Evolutionary conservation across 306 rosid genomes (phyloP), one percentile per base, ranked within the genome.

Genomic region (Quercus wislizeni): DNA sequence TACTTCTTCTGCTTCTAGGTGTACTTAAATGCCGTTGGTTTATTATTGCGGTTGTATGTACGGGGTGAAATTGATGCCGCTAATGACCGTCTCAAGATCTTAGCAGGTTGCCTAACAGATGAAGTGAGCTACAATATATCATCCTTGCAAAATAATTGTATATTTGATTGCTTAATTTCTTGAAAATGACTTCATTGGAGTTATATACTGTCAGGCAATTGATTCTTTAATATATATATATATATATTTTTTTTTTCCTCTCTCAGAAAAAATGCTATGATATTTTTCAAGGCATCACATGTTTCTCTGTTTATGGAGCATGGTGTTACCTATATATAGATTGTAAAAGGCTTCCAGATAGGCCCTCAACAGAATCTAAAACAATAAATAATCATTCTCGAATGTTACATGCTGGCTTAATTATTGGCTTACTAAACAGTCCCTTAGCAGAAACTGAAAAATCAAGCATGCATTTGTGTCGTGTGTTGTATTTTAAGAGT

Each of bases 1-100:
- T 82, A 80, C 74, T 20, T 73, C 21, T 67, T 74, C 56, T 76
- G 73, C 78, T 46, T 77, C 75, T 82, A 95, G 99, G 94, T 95
- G 69, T 92, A 87, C 87, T 85, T 92, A 87, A 95, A 95, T 86
- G 97, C 95, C 25, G 82, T 86, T 49, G 91, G 92, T 71, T 79
- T 95, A 85, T 74, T 92, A 65, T 79, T 95, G 85, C 89, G 96
- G 67, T 61, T 95, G 78, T 76, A 83, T 57, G 90, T 95, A 55
- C 93, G 84, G 0, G 97, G 84, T 71, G 88, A 88, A 83, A 69
- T 77, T 61, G 89, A 84, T 74, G 51, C 71, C 18, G n/a, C 81
- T 80, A 86, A 74, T 75, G 91, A 86, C 83, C 97, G 90, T 49
- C 83, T 91, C 74, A 79, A 86, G 78, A 75, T 82, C 58, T 83